These are phyloP conservation scores for Hyphopichia khmerensis DNA, from an alignment of 1,139 yeast species.

Conservation along the genomic window DNA sequence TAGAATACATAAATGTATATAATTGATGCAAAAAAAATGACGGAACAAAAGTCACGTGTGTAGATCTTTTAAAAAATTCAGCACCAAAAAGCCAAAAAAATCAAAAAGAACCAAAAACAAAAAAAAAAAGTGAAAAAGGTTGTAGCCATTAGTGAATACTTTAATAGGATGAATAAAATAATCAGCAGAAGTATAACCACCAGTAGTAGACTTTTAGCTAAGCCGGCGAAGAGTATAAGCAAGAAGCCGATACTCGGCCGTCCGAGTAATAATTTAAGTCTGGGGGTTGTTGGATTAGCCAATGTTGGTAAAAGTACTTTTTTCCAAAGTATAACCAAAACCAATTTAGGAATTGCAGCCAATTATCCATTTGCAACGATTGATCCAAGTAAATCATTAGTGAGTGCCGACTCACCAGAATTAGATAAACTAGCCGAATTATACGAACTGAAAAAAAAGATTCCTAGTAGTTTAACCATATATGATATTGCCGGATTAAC, in stretches of 20 bases:
- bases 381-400: conserved; percentile 67
- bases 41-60: too few species aligned
- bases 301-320: conserved; percentile 74
- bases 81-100: too few species aligned
- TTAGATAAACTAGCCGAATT: conserved; percentile 44
- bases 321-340: conserved; percentile 69
- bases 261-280: conserved; percentile 53
- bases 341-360: conserved; percentile 71
- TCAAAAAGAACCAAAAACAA: too few species aligned
- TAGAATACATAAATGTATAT: too few species aligned
- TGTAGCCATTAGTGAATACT: too few species aligned
- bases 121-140: background rate
- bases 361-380: conserved; percentile 82
- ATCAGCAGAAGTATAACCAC: too few species aligned
- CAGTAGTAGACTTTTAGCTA: background rate
- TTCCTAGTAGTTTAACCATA: conserved; percentile 59
- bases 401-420: conserved; percentile 53
- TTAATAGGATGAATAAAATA: too few species aligned
- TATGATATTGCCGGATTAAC: conserved; percentile 77
- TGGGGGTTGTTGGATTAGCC: conserved; percentile 70
- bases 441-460: conserved; percentile 49
- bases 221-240: background rate
- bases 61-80: too few species aligned
- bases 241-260: conserved; percentile 39
- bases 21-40: too few species aligned